Conservation (phyloP, 352 stramenopile species). For the Blastocystis hominis region DNA sequence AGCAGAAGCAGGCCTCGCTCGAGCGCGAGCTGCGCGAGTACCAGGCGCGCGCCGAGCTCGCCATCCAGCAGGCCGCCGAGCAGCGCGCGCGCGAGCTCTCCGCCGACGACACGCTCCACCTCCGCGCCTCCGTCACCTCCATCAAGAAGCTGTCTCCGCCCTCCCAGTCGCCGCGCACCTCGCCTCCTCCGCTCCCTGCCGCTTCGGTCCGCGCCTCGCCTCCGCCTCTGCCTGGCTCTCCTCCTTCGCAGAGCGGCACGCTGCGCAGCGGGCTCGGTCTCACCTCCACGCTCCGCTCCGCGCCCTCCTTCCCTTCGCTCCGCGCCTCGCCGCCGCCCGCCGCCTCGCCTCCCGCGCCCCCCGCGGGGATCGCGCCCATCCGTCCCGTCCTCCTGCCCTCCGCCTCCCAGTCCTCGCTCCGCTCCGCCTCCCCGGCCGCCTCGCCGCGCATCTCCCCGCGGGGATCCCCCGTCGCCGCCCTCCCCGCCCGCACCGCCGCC, state of each 20-base stretch:
- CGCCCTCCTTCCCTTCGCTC: background rate
- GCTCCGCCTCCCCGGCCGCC: background rate
- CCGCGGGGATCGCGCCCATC: background rate
- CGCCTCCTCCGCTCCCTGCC: background rate
- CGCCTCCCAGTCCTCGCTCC: background rate
- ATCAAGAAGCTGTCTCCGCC: slow-evolving; percentile 9
- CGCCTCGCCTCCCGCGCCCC: background rate
- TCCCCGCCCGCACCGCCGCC: background rate
- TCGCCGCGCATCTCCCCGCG: background rate
- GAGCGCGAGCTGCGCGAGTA: background rate
- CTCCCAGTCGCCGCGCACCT: background rate
- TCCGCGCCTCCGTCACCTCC: background rate
- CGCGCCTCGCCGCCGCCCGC: background rate
- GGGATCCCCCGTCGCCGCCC: background rate
- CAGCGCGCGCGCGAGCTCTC: background rate
- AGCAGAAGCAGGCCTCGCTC: background rate
- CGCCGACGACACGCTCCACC: background rate
- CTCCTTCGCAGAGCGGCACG: background rate
- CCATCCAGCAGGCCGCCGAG: background rate
- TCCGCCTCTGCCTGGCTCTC: background rate
- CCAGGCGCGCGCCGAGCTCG: background rate
- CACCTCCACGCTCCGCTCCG: background rate
- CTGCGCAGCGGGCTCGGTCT: background rate
- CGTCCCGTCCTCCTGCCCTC: background rate
- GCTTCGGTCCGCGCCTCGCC: background rate